Conservation (phyloP, 2,329 filamentous ascomycete genomes). For the Aspergillus sp. region DNA sequence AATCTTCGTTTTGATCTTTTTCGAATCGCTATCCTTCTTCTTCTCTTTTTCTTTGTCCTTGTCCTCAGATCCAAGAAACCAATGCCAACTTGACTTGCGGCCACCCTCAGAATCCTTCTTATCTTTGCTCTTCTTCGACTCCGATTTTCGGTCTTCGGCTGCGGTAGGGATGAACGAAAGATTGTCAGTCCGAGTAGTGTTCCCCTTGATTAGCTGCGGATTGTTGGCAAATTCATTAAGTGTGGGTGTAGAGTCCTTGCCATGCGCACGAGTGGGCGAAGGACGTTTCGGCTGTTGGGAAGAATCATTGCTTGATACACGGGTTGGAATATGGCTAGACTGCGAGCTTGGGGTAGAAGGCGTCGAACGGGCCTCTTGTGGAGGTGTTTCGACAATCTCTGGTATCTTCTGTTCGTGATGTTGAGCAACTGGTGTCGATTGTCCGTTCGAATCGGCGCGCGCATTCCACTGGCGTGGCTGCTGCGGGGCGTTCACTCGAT, state of each 20-base stretch:
- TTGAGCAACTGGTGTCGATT: slow-evolving; percentile 58
- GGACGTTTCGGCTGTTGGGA: slow-evolving; percentile 45
- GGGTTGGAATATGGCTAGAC: slow-evolving; percentile 52
- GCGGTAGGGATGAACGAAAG: slow-evolving; percentile 81
- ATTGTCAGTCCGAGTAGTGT: slow-evolving; percentile 72
- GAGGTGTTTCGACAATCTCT: slow-evolving; percentile 67
- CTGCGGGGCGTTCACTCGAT: slow-evolving; percentile 38
- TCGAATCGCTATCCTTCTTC: slow-evolving; percentile 71
- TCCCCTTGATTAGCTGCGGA: slow-evolving; percentile 72
- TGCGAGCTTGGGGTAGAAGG: slow-evolving; percentile 36
- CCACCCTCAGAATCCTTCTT: slow-evolving; percentile 74
- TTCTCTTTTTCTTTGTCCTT: slow-evolving; percentile 65
- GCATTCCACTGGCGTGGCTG: slow-evolving; percentile 59
- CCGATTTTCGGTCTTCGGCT: slow-evolving; percentile 71
- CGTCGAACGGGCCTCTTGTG: slow-evolving; percentile 47
- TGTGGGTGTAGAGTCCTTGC: slow-evolving; percentile 52
- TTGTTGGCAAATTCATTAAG: slow-evolving; percentile 69
- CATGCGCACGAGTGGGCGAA: slow-evolving; percentile 31
- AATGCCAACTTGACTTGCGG: slow-evolving; percentile 77
- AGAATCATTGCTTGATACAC: slow-evolving; percentile 55
- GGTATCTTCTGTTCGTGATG: slow-evolving; percentile 55
- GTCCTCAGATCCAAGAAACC: slow-evolving; percentile 76
- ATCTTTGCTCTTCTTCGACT: slow-evolving; percentile 66
- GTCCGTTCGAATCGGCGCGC: slow-evolving; percentile 59
- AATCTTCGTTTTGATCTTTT: slow-evolving; percentile 59